Conservation (phyloP, 106 monocot genomes). For the Acanthochlamys bracteata region DNA sequence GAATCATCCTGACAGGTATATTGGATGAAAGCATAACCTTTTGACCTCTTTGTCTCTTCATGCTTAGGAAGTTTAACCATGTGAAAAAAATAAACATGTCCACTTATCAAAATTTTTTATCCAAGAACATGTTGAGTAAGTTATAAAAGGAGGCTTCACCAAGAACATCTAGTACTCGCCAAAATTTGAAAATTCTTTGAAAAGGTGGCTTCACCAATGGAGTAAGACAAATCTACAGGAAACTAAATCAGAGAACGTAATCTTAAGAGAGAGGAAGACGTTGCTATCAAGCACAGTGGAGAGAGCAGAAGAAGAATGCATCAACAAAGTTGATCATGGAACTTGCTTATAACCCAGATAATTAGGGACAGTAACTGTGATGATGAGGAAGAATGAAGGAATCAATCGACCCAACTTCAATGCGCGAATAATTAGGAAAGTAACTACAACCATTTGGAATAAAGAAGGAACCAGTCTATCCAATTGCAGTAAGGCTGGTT, state of each 20-base stretch:
- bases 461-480: too few species aligned
- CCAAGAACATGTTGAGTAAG: background rate
- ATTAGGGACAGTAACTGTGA: too few species aligned
- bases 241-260: background rate
- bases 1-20: conserved; percentile 55
- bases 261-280: background rate
- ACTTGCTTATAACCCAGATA: too few species aligned
- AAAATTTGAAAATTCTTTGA: conserved; percentile 40
- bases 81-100: background rate
- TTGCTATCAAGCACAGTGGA: background rate
- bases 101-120: background rate
- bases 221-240: conserved; percentile 40
- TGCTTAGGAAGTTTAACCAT: conserved; percentile 39
- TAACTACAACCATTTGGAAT: too few species aligned
- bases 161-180: conserved; percentile 35
- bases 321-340: too few species aligned
- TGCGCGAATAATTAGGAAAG: too few species aligned
- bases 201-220: conserved; percentile 34
- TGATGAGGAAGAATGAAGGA: too few species aligned
- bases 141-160: conserved; percentile 12
- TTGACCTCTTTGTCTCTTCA: conserved; percentile 38
- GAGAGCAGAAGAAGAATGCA: too few species aligned
- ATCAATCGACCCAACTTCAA: too few species aligned
- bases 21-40: conserved; percentile 62
- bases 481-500: too few species aligned